Conservation (phyloP, 352 stramenopile species). For the Phytophthora uliginosa region DNA sequence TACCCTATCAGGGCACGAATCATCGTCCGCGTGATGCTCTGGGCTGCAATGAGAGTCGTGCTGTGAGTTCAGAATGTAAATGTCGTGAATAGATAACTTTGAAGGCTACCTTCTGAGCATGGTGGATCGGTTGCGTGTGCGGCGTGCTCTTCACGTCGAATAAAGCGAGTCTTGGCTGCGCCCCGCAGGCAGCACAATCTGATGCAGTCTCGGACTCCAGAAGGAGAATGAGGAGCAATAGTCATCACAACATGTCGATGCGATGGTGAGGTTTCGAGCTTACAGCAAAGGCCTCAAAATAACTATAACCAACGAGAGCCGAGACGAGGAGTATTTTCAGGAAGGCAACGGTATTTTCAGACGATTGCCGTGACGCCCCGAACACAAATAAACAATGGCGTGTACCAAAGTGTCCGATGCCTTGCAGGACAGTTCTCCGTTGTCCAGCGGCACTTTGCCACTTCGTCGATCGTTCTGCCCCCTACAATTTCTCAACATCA, state of each 20-base stretch:
- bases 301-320: conserved; percentile 21
- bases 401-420: conserved; percentile 9
- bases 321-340: conserved; percentile 19
- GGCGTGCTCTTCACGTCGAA: background rate
- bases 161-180: conserved; percentile 8
- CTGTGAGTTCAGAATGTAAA: conserved; percentile 2
- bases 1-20: conserved; percentile 39
- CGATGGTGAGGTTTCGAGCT: conserved; percentile 20
- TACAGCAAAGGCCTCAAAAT: conserved; percentile 24
- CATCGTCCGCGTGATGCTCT: conserved; percentile 41
- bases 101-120: conserved; percentile 31
- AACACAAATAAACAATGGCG: background rate
- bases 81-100: background rate
- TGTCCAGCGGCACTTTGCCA: conserved; percentile 10
- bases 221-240: conserved; percentile 31
- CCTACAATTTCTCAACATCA: no score
- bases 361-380: background rate
- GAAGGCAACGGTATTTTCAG: conserved; percentile 7
- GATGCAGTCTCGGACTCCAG: conserved; percentile 3
- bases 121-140: background rate
- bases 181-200: conserved; percentile 8
- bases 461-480: conserved; percentile 3
- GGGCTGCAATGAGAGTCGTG: conserved; percentile 21
- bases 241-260: background rate
- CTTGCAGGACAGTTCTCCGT: conserved; percentile 5